Evolutionary conservation across 768 basidiomycete species (phyloP).

Genomic region (Chiua virens): DNA sequence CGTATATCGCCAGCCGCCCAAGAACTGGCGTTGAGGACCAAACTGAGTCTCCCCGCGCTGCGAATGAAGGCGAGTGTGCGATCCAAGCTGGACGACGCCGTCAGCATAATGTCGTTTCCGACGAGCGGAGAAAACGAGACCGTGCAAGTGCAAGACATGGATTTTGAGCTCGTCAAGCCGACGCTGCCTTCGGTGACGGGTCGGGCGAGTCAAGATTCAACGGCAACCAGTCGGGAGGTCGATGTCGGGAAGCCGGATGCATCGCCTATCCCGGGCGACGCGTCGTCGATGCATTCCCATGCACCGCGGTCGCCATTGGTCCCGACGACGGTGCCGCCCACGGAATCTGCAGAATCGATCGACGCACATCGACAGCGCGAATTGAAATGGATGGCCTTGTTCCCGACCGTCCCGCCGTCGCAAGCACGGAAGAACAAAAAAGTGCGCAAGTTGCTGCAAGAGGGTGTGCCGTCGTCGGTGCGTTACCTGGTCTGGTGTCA

Average conservation of each 20-base stretch:
- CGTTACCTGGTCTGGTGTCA: slow-evolving; percentile 84
- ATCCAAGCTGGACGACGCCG: slow-evolving; percentile 31
- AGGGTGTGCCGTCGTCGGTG: slow-evolving; percentile 82
- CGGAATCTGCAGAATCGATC: slow-evolving; percentile 28
- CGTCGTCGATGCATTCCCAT: slow-evolving; percentile 40
- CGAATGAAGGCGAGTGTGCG: slow-evolving; percentile 40
- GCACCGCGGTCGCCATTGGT: slow-evolving; percentile 28
- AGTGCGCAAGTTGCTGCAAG: slow-evolving; percentile 66
- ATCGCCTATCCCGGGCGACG: slow-evolving; percentile 37
- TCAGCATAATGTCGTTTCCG: slow-evolving; percentile 25
- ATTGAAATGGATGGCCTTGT: slow-evolving; percentile 68
- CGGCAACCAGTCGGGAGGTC: slow-evolving; percentile 31
- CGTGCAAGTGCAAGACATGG: slow-evolving; percentile 77
- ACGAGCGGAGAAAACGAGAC: slow-evolving; percentile 45
- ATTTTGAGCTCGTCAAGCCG: slow-evolving; percentile 77
- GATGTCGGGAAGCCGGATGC: slow-evolving; percentile 7
- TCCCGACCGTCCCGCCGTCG: slow-evolving; percentile 54
- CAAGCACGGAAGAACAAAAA: slow-evolving; percentile 81
- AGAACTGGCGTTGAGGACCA: slow-evolving; percentile 47
- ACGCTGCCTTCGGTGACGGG: slow-evolving; percentile 43
- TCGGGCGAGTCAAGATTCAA: slow-evolving; percentile 57
- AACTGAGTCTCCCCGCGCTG: slow-evolving; percentile 69
- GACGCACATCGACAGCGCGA: slow-evolving; percentile 77
- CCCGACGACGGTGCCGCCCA: neutral
- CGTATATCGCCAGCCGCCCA: slow-evolving; percentile 28